Evolutionary conservation across 208 protist genomes (phyloP), one percentile per base, ranked within the genome.

Genomic region (Leishmania aethiopica): DNA sequence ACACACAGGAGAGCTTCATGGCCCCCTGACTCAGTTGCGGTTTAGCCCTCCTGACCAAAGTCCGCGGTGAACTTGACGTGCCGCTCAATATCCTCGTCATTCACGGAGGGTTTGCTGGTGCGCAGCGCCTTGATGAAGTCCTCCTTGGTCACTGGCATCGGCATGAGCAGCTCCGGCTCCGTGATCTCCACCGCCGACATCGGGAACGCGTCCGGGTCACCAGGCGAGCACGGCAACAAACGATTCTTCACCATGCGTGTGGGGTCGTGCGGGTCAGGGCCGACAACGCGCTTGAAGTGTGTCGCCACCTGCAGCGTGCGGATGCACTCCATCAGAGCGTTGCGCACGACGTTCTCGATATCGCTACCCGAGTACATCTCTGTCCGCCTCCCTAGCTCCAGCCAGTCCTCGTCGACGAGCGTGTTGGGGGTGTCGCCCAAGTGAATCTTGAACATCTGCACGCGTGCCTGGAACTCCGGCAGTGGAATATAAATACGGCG

Each of bases 271-370:
- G 91, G 91, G 67, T 91, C 91, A 40, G 93, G 95, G 13, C 93
- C 97, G 6, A 66, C 76, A 6, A 99, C 96, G 77, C 83, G 84
- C 88, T 99, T 99, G 87, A 99, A 99, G 86, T 99, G 98, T 19
- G 98, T 99, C 8, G 99, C 98, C n/a, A 92, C 88, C 90, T 99
- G 98, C 55, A 99, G 86, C 7, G 92, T 96, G n/a, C 99, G 90
- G 71, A 99, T 90, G 55, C 99, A 99, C 87, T 99, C 93, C 98
- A 99, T 99, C 57, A 99, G 89, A 1, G 99, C 99, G 77, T 99
- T 99, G 32, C 98, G 97, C 45, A 99, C 98, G 13, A 99, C 75
- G 80, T 97, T 97, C 53, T 96, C 93, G 82, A 99, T 99, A 93
- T 99, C 99, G 70, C 98, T 98, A 55, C 99, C 99, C 40, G 94